These are phyloP conservation scores for Alternaria angustiovoidea DNA, from an alignment of 2,329 filamentous ascomycete species.

Conservation along the genomic window DNA sequence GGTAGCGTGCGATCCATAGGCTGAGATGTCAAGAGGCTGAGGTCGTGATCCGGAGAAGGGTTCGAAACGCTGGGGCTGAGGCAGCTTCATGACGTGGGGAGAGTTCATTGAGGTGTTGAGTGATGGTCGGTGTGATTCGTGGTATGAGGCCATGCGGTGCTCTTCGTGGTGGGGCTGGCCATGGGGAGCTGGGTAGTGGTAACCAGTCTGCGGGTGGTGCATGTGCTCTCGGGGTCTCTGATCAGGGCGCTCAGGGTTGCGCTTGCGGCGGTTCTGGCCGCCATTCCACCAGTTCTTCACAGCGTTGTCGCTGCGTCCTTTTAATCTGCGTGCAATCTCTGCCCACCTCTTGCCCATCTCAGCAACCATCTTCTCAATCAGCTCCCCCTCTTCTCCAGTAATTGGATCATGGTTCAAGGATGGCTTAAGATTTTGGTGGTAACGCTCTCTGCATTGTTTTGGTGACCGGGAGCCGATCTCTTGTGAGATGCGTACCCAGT, in stretches of 20 bases:
- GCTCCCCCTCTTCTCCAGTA: conserved; percentile 74
- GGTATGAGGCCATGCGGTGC: conserved; percentile 36
- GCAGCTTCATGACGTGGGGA: conserved; percentile 42
- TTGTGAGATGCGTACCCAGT: conserved; percentile 89
- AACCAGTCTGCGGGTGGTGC: conserved; percentile 43
- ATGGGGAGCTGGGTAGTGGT: conserved; percentile 41
- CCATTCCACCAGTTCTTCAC: conserved; percentile 99
- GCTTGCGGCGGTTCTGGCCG: conserved; percentile 79
- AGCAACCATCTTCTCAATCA: conserved; percentile 79
- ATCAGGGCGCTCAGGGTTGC: conserved; percentile 48
- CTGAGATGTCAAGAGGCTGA: conserved; percentile 41
- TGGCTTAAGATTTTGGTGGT: conserved; percentile 90
- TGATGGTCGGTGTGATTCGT: conserved; percentile 41
- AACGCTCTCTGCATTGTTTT: conserved; percentile 95
- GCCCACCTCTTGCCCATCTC: conserved; percentile 90
- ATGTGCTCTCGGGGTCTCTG: conserved; percentile 37
- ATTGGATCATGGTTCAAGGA: conserved; percentile 82
- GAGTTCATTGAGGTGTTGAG: conserved; percentile 38
- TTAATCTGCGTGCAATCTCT: conserved; percentile 83
- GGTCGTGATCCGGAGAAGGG: conserved; percentile 44
- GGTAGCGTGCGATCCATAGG: conserved; percentile 31
- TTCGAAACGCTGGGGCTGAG: conserved; percentile 45
- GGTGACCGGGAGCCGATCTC: conserved; percentile 80
- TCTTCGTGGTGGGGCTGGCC: conserved; percentile 37
- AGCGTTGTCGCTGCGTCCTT: conserved; percentile 89